A percentile compares a stretch with the other conserved stretches of the same genome.
Conservation (phyloP, 2,329 filamentous ascomycete genomes). For the Sporothrix pseudoabietina region DNA sequence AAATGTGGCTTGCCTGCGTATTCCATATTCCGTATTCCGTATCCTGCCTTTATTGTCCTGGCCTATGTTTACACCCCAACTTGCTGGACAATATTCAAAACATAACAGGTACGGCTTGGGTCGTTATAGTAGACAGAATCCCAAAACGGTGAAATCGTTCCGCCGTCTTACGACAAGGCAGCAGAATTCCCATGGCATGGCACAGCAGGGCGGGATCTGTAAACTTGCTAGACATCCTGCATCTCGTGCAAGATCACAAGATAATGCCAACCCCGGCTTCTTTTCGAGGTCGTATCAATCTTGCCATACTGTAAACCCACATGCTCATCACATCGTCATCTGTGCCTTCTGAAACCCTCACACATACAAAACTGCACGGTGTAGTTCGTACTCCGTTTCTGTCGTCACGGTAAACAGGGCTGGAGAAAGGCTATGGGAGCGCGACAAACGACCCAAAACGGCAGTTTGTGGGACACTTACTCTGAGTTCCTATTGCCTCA, state of each 20-base stretch:
- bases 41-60: neutral
- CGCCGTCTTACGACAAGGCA: neutral
- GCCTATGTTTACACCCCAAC: too few relatives aligned
- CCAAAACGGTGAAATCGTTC: neutral
- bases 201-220: neutral
- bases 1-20: neutral
- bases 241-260: neutral
- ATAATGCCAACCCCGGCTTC: neutral
- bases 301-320: neutral
- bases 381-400: neutral
- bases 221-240: neutral
- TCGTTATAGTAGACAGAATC: too few relatives aligned
- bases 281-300: neutral
- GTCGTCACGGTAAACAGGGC: neutral
- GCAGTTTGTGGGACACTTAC: neutral
- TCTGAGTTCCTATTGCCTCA: neutral
- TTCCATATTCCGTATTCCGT: neutral
- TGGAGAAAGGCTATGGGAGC: neutral
- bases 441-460: slow-evolving; percentile 9
- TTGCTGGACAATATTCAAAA: neutral
- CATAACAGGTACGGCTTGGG: too few relatives aligned
- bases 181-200: neutral
- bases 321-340: neutral
- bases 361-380: neutral
- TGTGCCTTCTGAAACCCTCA: neutral